Percentiles rank a stretch among this genome's conserved stretches.
Evolutionary conservation across 2,329 filamentous ascomycete genomes (phyloP).

Genomic region (Blastomyces emzantsi): DNA sequence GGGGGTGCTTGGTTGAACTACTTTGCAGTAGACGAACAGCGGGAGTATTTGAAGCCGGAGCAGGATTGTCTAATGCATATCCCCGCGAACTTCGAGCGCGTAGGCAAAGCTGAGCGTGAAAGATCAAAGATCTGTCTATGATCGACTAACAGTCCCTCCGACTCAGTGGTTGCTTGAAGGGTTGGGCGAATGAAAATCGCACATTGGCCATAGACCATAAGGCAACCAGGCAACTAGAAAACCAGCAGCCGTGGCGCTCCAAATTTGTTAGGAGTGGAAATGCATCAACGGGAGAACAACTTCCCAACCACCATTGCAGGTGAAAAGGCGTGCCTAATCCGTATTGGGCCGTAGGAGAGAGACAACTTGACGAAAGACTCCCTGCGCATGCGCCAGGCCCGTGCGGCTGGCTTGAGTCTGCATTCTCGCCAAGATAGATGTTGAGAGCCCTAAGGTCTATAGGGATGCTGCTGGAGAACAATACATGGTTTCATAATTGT

Average conservation of each 20-base stretch:
- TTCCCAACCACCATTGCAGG: too few relatives aligned
- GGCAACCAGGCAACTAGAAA: neutral
- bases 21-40: neutral
- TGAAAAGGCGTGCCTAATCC: neutral
- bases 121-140: neutral
- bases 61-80: neutral
- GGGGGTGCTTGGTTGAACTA: neutral
- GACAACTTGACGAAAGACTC: neutral
- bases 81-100: neutral
- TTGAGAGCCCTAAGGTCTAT: neutral
- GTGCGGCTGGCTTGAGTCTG: neutral
- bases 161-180: neutral
- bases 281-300: neutral
- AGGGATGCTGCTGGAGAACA: neutral
- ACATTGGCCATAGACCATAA: neutral
- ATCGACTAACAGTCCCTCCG: neutral
- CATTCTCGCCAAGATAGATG: neutral
- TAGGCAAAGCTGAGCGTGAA: neutral
- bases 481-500: neutral
- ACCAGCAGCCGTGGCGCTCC: neutral
- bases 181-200: neutral
- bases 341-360: neutral
- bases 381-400: neutral
- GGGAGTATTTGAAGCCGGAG: neutral
- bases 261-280: neutral